phyloP scores from a whole-genome alignment of 371 early-diverging fungal species.

The Dichotomocladium elegans region DNA sequence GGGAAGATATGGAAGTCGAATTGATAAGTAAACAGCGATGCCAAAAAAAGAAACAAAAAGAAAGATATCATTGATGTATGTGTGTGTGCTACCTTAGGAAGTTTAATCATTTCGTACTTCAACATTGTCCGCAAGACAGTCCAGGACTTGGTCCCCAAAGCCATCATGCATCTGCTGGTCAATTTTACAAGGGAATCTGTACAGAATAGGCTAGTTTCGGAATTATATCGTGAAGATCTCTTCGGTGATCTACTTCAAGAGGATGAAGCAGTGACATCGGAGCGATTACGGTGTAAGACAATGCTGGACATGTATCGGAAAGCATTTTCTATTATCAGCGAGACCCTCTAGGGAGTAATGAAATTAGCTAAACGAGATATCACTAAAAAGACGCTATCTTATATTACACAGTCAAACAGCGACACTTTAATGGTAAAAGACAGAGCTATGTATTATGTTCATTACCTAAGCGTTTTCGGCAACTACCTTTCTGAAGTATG shows the following conservation, averaged over 20 bases:
- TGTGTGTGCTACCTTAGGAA: no score
- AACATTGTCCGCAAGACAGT: conserved; percentile 80
- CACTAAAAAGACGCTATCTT: no score
- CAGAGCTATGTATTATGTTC: no score
- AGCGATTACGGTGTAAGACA: conserved; percentile 72
- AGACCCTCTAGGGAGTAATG: conserved; percentile 47
- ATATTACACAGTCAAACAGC: no score
- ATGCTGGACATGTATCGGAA: conserved; percentile 78
- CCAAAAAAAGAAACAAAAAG: no score
- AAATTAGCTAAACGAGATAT: background rate
- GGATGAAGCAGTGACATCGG: conserved; percentile 68
- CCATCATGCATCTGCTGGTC: conserved; percentile 85
- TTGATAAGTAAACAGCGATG: conserved; percentile 64
- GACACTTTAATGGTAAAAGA: no score
- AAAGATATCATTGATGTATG: background rate
- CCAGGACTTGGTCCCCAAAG: conserved; percentile 90
- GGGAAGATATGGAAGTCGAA: conserved; percentile 79
- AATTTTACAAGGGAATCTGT: conserved; percentile 73
- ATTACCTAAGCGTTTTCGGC: no score
- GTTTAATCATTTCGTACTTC: conserved; percentile 81
- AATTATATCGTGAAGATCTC: conserved; percentile 75
- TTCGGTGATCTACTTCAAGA: conserved; percentile 76
- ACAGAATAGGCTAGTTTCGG: conserved; percentile 80
- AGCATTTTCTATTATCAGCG: conserved; percentile 75
- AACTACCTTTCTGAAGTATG: no score